phyloP scores from a whole-genome alignment of 2,329 filamentous ascomycete genomes.

The Exophiala sp. region DNA sequence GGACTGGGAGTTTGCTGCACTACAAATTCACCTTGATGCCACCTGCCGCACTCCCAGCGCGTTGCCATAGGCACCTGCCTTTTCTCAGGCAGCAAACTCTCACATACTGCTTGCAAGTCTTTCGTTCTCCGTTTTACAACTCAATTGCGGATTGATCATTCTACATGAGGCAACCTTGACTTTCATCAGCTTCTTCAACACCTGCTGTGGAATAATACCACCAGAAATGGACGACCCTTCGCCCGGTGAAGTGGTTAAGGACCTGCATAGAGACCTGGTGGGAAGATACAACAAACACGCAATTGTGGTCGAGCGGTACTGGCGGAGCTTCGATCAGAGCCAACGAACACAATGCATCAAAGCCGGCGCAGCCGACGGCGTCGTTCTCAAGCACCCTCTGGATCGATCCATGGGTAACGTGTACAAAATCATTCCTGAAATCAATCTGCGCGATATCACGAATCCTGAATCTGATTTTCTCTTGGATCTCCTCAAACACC shows the following conservation, averaged over 20 bases:
- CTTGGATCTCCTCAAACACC: slow-evolving; percentile 39
- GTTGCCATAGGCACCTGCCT: too few relatives aligned
- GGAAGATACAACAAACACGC: slow-evolving; percentile 40
- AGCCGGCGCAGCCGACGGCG: slow-evolving; percentile 33
- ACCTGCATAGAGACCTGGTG: slow-evolving; percentile 34
- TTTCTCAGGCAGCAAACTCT: too few relatives aligned
- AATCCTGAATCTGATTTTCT: slow-evolving; percentile 37
- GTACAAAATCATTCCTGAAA: slow-evolving; percentile 43
- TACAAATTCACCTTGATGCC: too few relatives aligned
- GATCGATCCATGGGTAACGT: slow-evolving; percentile 39
- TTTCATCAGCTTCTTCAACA: too few relatives aligned
- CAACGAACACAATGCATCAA: slow-evolving; percentile 38
- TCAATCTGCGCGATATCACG: slow-evolving; percentile 44
- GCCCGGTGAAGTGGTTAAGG: slow-evolving; percentile 3
- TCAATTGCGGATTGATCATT: too few relatives aligned
- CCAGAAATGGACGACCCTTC: neutral
- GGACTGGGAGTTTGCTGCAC: too few relatives aligned
- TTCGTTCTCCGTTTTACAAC: too few relatives aligned
- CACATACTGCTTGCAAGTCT: too few relatives aligned
- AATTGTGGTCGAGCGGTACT: slow-evolving; percentile 37
- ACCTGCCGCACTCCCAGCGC: too few relatives aligned
- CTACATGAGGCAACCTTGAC: too few relatives aligned
- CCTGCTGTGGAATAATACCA: too few relatives aligned
- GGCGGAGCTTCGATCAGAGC: slow-evolving; percentile 37
- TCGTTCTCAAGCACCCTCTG: slow-evolving; percentile 35